A percentile compares a stretch with the other conserved stretches of the same genome.
Conservation (phyloP, 2,329 filamentous ascomycete species). For the Fusarium foetens region DNA sequence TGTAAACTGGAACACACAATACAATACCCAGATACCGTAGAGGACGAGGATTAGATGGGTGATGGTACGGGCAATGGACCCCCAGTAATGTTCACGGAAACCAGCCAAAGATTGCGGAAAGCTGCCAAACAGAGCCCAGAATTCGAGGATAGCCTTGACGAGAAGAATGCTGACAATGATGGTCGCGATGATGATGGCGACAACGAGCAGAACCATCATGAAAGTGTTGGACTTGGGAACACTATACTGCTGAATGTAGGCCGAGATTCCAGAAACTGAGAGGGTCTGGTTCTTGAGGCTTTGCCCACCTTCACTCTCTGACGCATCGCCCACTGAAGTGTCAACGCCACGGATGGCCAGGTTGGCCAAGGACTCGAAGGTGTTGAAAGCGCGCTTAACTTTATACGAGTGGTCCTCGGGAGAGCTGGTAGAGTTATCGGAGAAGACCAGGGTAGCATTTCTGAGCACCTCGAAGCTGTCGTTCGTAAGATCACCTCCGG, state of each 20-base stretch:
- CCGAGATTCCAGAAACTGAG: conserved; percentile 79
- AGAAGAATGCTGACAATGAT: conserved; percentile 89
- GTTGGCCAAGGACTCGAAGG: conserved; percentile 60
- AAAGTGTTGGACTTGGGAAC: conserved; percentile 93
- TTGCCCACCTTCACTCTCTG: conserved; percentile 40
- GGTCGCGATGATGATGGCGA: conserved; percentile 84
- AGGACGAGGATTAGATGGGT: conserved; percentile 90
- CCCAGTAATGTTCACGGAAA: conserved; percentile 98
- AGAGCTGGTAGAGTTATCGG: conserved; percentile 65
- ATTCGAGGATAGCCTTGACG: conserved; percentile 89
- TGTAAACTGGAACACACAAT: conserved; percentile 96
- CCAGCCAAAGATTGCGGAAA: conserved; percentile 83
- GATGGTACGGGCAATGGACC: conserved; percentile 86
- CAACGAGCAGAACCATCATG: conserved; percentile 91
- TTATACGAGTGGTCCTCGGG: conserved; percentile 53
- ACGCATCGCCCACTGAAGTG: conserved; percentile 55
- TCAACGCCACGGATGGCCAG: conserved; percentile 65
- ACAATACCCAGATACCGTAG: conserved; percentile 94
- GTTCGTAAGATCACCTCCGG: conserved; percentile 87
- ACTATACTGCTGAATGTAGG: conserved; percentile 82
- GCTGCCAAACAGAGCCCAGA: conserved; percentile 88
- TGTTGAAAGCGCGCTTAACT: conserved; percentile 64
- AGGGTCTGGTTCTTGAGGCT: conserved; percentile 52
- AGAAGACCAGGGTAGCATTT: conserved; percentile 79
- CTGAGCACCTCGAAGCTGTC: conserved; percentile 79